These are phyloP conservation scores for Populus trichocarpa DNA, from an alignment of 441 rosid species.

Conservation along the genomic window DNA sequence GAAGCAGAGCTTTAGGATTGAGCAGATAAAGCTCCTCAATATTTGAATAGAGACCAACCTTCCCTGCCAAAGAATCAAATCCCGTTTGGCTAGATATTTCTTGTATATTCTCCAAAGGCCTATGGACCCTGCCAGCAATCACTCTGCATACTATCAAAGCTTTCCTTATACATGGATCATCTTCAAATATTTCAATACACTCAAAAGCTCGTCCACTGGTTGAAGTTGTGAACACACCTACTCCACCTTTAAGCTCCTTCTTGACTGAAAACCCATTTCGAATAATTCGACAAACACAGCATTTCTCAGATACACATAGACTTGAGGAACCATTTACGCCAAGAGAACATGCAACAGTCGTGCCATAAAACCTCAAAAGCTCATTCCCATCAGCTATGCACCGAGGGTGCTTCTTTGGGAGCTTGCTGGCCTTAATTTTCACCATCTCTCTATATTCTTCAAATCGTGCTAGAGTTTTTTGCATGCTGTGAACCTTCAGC, in stretches of 20 bases:
- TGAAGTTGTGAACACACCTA: slow-evolving; percentile 90
- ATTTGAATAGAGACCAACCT: slow-evolving; percentile 85
- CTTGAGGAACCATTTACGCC: slow-evolving; percentile 82
- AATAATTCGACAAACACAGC: slow-evolving; percentile 76
- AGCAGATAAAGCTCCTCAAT: slow-evolving; percentile 94
- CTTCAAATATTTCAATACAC: slow-evolving; percentile 41
- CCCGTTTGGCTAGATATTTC: slow-evolving; percentile 76
- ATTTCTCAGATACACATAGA: slow-evolving; percentile 67
- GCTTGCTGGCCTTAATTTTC: slow-evolving; percentile 83
- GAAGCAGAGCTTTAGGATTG: slow-evolving; percentile 86
- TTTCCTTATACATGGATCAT: slow-evolving; percentile 53
- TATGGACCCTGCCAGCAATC: slow-evolving; percentile 93
- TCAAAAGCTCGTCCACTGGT: slow-evolving; percentile 93
- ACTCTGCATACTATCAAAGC: slow-evolving; percentile 93
- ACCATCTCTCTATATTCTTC: slow-evolving; percentile 90
- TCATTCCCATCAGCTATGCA: slow-evolving; percentile 96
- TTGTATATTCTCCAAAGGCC: slow-evolving; percentile 80
- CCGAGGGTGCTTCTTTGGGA: slow-evolving; percentile 88
- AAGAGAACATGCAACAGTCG: slow-evolving; percentile 73
- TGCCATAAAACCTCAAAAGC: slow-evolving; percentile 82
- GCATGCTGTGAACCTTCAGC: slow-evolving; percentile 91
- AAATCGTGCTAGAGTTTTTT: slow-evolving; percentile 78
- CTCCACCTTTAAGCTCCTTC: slow-evolving; percentile 72
- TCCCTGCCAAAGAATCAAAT: slow-evolving; percentile 94
- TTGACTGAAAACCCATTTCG: slow-evolving; percentile 74